Percentiles rank a stretch among this genome's conserved stretches.
Evolutionary conservation across 805 yeast genomes (phyloP).

Genomic region (Cephaloascus fragrans): DNA sequence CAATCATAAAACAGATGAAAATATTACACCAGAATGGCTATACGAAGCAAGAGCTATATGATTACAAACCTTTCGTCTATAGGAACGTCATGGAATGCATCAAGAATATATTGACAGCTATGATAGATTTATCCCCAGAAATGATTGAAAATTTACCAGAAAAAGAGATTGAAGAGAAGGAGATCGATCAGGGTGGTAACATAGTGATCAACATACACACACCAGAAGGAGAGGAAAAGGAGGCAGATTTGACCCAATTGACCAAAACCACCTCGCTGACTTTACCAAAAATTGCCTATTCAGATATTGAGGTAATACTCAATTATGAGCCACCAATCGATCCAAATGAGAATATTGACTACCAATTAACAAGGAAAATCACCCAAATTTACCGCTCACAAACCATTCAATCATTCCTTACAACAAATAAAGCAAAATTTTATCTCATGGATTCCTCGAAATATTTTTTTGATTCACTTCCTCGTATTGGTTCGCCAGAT

Average conservation of each 20-base stretch:
- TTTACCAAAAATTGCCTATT: constrained; percentile 8
- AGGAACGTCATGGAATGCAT: constrained; percentile 73
- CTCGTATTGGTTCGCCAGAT: constrained; percentile 45
- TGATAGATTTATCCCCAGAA: constrained; percentile 38
- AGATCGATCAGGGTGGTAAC: neutral
- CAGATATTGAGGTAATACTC: constrained; percentile 33
- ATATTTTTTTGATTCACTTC: constrained; percentile 62
- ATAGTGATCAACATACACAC: constrained; percentile 3
- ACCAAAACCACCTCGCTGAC: neutral
- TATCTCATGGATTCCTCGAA: constrained; percentile 80
- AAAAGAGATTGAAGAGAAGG: constrained; percentile 12
- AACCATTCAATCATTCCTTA: constrained; percentile 46
- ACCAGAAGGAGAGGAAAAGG: constrained; percentile 3
- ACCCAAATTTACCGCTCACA: constrained; percentile 45
- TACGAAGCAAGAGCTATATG: constrained; percentile 57
- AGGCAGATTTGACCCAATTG: neutral
- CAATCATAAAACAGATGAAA: constrained; percentile 75
- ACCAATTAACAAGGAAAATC: constrained; percentile 37
- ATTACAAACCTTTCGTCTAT: constrained; percentile 71
- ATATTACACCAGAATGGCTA: constrained; percentile 68
- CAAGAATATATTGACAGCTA: constrained; percentile 58
- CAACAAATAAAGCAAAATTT: constrained; percentile 56
- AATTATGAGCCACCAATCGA: constrained; percentile 43
- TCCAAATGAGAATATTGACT: constrained; percentile 42
- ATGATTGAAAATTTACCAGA: constrained; percentile 22